Evolutionary conservation across 2,329 filamentous ascomycete genomes (phyloP), one percentile per base, ranked within the genome.

Genomic region (Bipolaris victoriae): DNA sequence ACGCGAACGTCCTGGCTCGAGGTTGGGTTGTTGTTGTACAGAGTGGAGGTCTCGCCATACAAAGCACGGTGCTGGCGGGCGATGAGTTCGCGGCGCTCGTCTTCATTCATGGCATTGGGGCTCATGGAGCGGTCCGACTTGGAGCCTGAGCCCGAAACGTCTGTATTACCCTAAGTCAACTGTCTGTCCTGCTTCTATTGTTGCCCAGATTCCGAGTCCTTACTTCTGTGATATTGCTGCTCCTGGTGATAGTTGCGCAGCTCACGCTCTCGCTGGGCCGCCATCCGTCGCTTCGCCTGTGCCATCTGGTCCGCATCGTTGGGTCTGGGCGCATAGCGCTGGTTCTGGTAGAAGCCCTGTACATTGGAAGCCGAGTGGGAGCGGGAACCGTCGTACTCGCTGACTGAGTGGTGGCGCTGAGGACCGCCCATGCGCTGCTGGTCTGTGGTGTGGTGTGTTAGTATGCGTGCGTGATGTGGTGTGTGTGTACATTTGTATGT

Each of bases 171-270:
- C 85, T 87, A 81, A 81, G 75, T 78, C 74, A 79, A 77, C 74
- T 70, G 74, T 62, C 69, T 68, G 65, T 70, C 69, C 70, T 73
- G 68, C 68, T 65, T 70, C 73, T 76, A 82, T 80, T 82, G 77
- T 83, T 85, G 86, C 88, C 90, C 86, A 85, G 84, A 86, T 86
- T 84, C 85, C 86, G 87, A 86, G 80, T 88, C 88, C 90, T 88
- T 91, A 98, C 95, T 97, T 91, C 94, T 89, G 85, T 98, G 96
- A 83, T 96, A 98, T 88, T 99, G 95, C 87, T 99, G 95, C 87
- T 99, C 95, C 82, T 97, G 96, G 83, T 99, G 95, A 82, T 98
- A 97, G 82, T 98, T 99, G 81, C 95, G 92, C 80, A 99, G 89
- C 84, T 99, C 95, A 81, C 94, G 91, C 85, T 99, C 95, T 81